Evolutionary conservation across 345 rosid genomes (phyloP), one percentile per base, ranked within the genome.

Genomic region (Gossypium arboreum): DNA sequence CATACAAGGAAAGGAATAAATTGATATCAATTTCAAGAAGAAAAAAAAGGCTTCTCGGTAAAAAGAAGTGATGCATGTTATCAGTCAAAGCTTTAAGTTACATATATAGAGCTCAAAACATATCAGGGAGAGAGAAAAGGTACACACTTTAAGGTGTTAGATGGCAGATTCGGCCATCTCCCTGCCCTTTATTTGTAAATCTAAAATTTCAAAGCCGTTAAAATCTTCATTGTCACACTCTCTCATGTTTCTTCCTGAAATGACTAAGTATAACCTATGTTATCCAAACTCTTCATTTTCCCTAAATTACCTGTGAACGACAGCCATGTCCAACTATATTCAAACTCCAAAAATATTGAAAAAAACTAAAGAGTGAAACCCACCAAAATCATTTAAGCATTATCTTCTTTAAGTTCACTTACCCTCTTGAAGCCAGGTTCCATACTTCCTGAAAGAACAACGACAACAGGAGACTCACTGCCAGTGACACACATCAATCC

Each of bases 341-440:
- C 62, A 13, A 51, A 51, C 56, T 22, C 29, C 16, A 11, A 58
- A 58, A 22, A 12, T 24, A 12, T 34, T 12, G 63, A 0, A 54
- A 54, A 34, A n/a, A 54, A 9, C 25, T 45, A 34, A 34, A 34
- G 41, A 12, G 4, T 47, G 29, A 15, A 2, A 44, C 39, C 16
- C 55, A 24, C 11, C 20, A 60, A 54, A 54, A 24, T 2, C 44
- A 29, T 25, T 15, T 4, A 45, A 73, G 41, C 43, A 68, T 9
- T 27, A 12, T 3, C 71, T 51, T 70, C 56, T 22, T 34, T 48
- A 75, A 56, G 62, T 45, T 39, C 61, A 73, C 81, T 73, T 77
- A 91, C 99, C 86, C 99, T 96, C 85, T 96, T 62, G 85, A 96
- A 93, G 44, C 95, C 99, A 66, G 98, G 99, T 81, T 96, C 99